These are phyloP conservation scores for Xylaria intraflava DNA, from an alignment of 495 filamentous ascomycete species.

Conservation along the genomic window DNA sequence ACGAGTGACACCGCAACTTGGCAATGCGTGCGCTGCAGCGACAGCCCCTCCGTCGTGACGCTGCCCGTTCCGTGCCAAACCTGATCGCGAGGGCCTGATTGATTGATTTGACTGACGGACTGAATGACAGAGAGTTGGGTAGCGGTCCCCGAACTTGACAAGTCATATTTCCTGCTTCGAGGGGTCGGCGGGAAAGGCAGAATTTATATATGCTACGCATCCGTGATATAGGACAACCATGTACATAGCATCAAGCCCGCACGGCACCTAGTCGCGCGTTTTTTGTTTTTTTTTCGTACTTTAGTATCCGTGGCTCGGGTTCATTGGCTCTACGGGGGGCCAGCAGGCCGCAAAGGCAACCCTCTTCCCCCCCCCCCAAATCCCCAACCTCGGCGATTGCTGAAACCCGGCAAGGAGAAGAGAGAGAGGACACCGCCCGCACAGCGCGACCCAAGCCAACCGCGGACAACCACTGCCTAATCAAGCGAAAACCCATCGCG, in stretches of 20 bases:
- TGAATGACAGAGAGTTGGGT: neutral
- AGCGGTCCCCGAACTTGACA: constrained; percentile 4
- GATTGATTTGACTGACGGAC: neutral
- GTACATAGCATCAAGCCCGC: constrained; percentile 16
- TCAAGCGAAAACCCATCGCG: constrained; percentile 4
- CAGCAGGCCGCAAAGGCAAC: constrained; percentile 11
- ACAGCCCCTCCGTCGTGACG: constrained; percentile 6
- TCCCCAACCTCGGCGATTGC: constrained; percentile 12
- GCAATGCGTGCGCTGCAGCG: constrained; percentile 10
- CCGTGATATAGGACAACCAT: neutral
- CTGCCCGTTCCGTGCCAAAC: constrained; percentile 6
- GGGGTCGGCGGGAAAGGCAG: neutral
- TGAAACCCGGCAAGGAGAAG: constrained; percentile 12
- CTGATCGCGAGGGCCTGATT: neutral
- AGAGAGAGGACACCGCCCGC: too few species aligned
- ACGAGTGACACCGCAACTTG: neutral
- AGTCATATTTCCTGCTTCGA: neutral
- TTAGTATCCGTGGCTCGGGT: constrained; percentile 24
- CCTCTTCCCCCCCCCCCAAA: too few species aligned
- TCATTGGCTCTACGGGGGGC: constrained; percentile 27
- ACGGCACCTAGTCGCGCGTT: too few species aligned
- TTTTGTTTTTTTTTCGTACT: too few species aligned
- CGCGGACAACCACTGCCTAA: too few species aligned
- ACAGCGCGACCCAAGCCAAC: too few species aligned
- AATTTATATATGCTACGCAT: neutral